Percentiles rank a stretch among this genome's conserved stretches.
Conservation (phyloP, 2,329 filamentous ascomycete genomes). For the Aspergillus pseudotamarii region DNA sequence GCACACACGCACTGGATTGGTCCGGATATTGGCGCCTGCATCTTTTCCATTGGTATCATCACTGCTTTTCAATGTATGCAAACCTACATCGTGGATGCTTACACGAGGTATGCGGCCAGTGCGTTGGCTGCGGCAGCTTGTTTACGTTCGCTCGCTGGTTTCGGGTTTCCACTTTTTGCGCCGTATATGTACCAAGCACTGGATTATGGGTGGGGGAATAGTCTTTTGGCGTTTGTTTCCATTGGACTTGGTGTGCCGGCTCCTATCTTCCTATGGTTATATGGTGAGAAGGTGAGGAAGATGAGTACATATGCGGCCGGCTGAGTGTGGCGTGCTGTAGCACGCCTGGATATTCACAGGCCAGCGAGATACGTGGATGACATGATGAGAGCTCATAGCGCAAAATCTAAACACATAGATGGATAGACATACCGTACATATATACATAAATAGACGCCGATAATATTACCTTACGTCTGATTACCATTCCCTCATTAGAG, state of each 20-base stretch:
- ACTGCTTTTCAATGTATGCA: conserved; percentile 36
- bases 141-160: conserved; percentile 34
- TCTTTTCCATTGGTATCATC: conserved; percentile 50
- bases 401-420: background rate
- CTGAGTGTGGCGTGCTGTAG: background rate
- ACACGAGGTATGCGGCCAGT: conserved; percentile 36
- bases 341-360: too few relatives aligned
- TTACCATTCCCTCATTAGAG: too few relatives aligned
- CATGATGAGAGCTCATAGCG: background rate
- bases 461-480: background rate
- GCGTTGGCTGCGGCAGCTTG: conserved; percentile 31
- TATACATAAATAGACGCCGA: background rate
- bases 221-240: conserved; percentile 37
- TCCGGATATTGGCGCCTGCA: conserved; percentile 53
- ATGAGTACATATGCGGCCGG: conserved; percentile 43
- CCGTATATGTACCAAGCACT: conserved; percentile 34
- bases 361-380: background rate
- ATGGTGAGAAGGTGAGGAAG: conserved; percentile 45
- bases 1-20: conserved; percentile 55
- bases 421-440: background rate
- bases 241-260: conserved; percentile 44
- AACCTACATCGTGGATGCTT: conserved; percentile 42
- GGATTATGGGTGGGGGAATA: conserved; percentile 38
- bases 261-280: conserved; percentile 51
- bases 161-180: conserved; percentile 40